phyloP scores from a whole-genome alignment of 2,329 filamentous ascomycete species.

The Boeremia exigua region DNA sequence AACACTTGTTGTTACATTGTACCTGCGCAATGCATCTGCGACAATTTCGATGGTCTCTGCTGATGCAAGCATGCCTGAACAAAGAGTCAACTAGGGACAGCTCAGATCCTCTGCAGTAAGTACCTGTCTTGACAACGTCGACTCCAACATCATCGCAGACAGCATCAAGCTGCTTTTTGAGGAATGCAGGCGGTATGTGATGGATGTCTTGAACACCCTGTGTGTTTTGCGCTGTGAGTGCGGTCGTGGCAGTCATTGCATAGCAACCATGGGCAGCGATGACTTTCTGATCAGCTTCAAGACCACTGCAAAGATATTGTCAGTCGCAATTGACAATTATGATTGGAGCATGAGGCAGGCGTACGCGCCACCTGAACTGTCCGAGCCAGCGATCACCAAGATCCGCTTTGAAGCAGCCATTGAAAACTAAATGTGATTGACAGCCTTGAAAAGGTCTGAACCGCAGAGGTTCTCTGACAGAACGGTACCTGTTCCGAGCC shows the following conservation, averaged over 20 bases:
- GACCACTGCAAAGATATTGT: conserved; percentile 64
- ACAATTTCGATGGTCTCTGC: conserved; percentile 72
- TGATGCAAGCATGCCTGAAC: conserved; percentile 79
- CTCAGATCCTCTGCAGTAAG: neutral
- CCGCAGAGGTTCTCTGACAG: conserved; percentile 14
- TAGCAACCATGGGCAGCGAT: conserved; percentile 92
- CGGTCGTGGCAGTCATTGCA: conserved; percentile 94
- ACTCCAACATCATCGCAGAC: conserved; percentile 83
- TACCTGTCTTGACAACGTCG: conserved; percentile 92
- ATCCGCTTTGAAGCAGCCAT: conserved; percentile 59
- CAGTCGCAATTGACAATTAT: conserved; percentile 23
- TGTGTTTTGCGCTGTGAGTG: conserved; percentile 96
- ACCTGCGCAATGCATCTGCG: conserved; percentile 65
- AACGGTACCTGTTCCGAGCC: conserved; percentile 22
- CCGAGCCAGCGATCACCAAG: conserved; percentile 84
- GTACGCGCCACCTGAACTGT: conserved; percentile 89
- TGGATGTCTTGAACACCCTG: conserved; percentile 82
- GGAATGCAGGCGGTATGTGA: conserved; percentile 76
- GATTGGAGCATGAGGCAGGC: conserved; percentile 38
- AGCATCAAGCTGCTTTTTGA: conserved; percentile 83
- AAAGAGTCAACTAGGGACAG: conserved; percentile 6
- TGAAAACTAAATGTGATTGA: neutral
- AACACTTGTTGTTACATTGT: conserved; percentile 66
- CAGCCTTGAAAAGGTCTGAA: conserved; percentile 5
- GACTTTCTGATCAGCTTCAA: conserved; percentile 96